These are phyloP conservation scores for Pythium insidiosum DNA, from an alignment of 352 stramenopile genomes.

Conservation along the genomic window DNA sequence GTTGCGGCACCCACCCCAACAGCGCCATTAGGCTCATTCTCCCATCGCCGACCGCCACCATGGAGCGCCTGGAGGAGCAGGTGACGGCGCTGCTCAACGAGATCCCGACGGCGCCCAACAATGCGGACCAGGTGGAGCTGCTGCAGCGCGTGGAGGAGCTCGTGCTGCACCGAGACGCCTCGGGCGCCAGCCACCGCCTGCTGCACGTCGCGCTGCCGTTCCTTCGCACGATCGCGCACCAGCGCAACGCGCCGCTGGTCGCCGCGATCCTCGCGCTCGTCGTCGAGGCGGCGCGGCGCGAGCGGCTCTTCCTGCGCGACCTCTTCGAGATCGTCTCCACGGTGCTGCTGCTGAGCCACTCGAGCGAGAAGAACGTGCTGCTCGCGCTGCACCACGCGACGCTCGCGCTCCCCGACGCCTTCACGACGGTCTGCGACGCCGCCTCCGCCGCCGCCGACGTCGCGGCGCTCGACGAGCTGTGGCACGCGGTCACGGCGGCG, in stretches of 20 bases:
- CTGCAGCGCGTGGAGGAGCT: conserved; percentile 62
- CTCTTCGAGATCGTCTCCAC: conserved; percentile 49
- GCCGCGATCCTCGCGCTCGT: conserved; percentile 45
- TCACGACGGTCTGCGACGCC: conserved; percentile 22
- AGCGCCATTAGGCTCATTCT: too few species aligned
- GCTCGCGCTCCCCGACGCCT: conserved; percentile 25
- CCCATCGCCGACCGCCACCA: conserved; percentile 1
- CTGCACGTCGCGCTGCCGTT: conserved; percentile 35
- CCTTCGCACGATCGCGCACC: conserved; percentile 35
- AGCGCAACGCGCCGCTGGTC: conserved; percentile 56
- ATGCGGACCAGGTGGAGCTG: conserved; percentile 46
- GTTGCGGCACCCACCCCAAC: not conserved
- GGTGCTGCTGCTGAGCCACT: conserved; percentile 60
- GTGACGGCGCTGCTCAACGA: conserved; percentile 45
- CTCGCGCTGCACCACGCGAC: conserved; percentile 43
- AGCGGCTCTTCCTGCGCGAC: conserved; percentile 15
- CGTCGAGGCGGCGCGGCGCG: conserved; percentile 17
- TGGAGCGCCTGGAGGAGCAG: conserved; percentile 11
- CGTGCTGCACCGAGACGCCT: conserved; percentile 45
- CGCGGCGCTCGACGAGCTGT: conserved; percentile 12
- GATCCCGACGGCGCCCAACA: conserved; percentile 25
- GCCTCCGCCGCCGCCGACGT: conserved; percentile 2
- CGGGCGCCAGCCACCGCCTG: conserved; percentile 22
- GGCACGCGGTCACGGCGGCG: conserved; percentile 26
- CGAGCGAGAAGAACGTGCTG: conserved; percentile 64